Evolutionary conservation across 148 eudicot species (phyloP).

Genomic region (Chenopodium berlandieri): DNA sequence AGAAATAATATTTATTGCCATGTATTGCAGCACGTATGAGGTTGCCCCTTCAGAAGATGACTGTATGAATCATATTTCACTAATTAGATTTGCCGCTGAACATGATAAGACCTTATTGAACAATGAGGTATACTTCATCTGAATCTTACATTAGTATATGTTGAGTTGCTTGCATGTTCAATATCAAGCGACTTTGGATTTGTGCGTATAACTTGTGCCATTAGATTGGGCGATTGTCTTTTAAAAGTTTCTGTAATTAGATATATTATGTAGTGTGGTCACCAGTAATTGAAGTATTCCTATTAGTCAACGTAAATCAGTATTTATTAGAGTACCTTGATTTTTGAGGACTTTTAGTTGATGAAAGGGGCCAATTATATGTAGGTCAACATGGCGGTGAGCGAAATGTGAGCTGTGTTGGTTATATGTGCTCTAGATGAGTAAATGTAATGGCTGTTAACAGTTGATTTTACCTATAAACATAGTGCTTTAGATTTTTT

Average conservation of each 20-base stretch:
- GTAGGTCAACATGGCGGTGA: too few relatives aligned
- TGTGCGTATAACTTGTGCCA: background rate
- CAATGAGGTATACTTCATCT: conserved; percentile 35
- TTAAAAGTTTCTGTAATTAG: background rate
- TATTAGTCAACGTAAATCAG: too few relatives aligned
- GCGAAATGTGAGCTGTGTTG: too few relatives aligned
- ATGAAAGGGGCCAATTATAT: too few relatives aligned
- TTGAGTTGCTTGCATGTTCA: background rate
- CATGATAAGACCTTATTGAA: conserved; percentile 49
- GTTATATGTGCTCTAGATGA: too few relatives aligned
- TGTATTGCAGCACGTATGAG: conserved; percentile 43
- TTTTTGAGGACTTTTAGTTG: too few relatives aligned
- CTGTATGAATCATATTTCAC: conserved; percentile 42
- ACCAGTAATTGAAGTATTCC: too few relatives aligned
- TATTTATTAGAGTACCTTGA: background rate
- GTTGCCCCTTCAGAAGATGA: conserved; percentile 55
- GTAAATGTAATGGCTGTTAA: too few relatives aligned
- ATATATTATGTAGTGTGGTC: background rate
- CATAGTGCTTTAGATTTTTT: too few relatives aligned
- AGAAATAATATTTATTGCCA: background rate
- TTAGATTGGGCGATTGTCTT: background rate
- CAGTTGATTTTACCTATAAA: too few relatives aligned
- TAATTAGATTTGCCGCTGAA: conserved; percentile 47
- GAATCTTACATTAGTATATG: background rate
- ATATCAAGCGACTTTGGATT: background rate